Evolutionary conservation across 2,329 filamentous ascomycete genomes (phyloP).

Genomic region (Ustilaginoidea virens): DNA sequence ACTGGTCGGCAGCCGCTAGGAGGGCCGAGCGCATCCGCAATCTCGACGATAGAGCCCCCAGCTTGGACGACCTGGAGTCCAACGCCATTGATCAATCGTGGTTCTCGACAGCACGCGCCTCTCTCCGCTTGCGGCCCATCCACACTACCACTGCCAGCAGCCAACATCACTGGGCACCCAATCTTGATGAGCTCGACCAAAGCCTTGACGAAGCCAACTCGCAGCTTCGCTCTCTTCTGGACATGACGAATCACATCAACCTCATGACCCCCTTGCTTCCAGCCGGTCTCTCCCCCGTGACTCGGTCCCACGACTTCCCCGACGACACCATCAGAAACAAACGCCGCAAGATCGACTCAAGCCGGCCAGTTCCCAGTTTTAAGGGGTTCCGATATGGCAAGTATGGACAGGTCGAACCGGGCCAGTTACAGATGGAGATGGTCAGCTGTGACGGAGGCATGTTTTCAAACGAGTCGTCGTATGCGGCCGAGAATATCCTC

Average conservation of each 20-base stretch:
- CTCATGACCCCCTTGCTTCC: conserved; percentile 15
- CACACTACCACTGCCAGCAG: conserved; percentile 6
- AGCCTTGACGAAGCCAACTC: conserved; percentile 27
- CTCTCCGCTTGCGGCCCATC: conserved; percentile 11
- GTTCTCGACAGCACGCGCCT: conserved; percentile 11
- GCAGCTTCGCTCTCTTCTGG: conserved; percentile 27
- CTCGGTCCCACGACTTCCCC: conserved; percentile 21
- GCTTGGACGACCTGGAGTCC: conserved; percentile 13
- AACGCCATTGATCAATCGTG: conserved; percentile 13
- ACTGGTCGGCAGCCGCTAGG: conserved; percentile 14
- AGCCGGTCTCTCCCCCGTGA: conserved; percentile 17
- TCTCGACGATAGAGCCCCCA: conserved; percentile 14
- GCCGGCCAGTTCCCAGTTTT: conserved; percentile 33
- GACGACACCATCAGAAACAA: conserved; percentile 43
- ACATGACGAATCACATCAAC: conserved; percentile 18
- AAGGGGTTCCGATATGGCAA: conserved; percentile 64
- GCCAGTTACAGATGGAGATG: conserved; percentile 71
- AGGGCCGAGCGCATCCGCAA: conserved; percentile 21
- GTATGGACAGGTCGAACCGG: conserved; percentile 75
- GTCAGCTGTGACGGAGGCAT: conserved; percentile 77
- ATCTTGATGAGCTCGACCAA: conserved; percentile 22
- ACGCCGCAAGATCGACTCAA: conserved; percentile 55
- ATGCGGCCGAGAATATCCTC: conserved; percentile 68
- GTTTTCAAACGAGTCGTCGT: conserved; percentile 44
- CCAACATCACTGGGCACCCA: conserved; percentile 8